phyloP scores from a whole-genome alignment of 768 basidiomycete genomes.

The Tephrocybe sp. region DNA sequence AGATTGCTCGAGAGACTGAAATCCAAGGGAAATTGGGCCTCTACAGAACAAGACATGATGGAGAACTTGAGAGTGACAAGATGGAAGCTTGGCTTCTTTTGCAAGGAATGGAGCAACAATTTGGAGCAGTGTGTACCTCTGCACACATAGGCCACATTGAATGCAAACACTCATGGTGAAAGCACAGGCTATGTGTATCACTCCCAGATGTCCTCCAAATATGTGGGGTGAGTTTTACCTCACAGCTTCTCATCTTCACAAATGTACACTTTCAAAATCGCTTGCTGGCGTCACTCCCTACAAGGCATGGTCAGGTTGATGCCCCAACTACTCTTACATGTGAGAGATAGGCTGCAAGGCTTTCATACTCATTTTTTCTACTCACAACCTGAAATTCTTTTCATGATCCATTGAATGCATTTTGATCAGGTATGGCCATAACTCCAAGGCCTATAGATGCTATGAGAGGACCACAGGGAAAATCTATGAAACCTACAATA shows the following conservation, averaged over 20 bases:
- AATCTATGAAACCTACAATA: not conserved
- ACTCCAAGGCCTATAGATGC: slow-evolving; percentile 33
- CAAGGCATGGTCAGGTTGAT: slow-evolving; percentile 18
- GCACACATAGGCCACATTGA: slow-evolving; percentile 35
- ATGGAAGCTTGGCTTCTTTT: slow-evolving; percentile 15
- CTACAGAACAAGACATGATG: slow-evolving; percentile 18
- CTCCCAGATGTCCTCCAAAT: slow-evolving; percentile 18
- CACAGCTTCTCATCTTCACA: slow-evolving; percentile 17
- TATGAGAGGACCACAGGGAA: slow-evolving; percentile 21
- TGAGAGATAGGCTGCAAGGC: slow-evolving; percentile 32
- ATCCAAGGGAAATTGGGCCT: slow-evolving; percentile 11
- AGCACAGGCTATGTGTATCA: slow-evolving; percentile 25
- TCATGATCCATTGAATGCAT: slow-evolving; percentile 29
- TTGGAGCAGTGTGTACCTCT: slow-evolving; percentile 28
- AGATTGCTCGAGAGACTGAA: slow-evolving; percentile 19
- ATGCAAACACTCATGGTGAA: slow-evolving; percentile 26
- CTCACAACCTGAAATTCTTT: slow-evolving; percentile 26
- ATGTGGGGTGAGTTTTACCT: slow-evolving; percentile 29
- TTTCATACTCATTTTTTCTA: slow-evolving; percentile 32
- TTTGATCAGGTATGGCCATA: slow-evolving; percentile 34
- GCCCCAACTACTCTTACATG: slow-evolving; percentile 29
- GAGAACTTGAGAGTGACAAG: slow-evolving; percentile 20
- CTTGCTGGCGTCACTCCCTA: slow-evolving; percentile 18
- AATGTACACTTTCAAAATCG: slow-evolving; percentile 1
- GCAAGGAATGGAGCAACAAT: slow-evolving; percentile 13